These are phyloP conservation scores for Blastobotrys niveus DNA, from an alignment of 1,139 yeast genomes.

Conservation along the genomic window DNA sequence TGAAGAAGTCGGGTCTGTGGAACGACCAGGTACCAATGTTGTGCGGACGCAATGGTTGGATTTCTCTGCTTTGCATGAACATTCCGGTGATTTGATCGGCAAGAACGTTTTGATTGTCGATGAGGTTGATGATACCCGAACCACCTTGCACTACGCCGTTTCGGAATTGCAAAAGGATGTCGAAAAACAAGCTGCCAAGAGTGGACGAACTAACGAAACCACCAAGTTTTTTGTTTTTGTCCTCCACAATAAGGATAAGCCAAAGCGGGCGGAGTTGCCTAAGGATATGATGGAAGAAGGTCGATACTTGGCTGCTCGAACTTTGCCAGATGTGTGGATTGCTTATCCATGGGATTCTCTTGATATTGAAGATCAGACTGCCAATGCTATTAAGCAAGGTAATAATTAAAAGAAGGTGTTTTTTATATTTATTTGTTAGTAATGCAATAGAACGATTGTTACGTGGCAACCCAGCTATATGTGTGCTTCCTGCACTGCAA, in stretches of 20 bases:
- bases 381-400: slow-evolving; percentile 74
- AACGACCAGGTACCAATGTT: slow-evolving; percentile 74
- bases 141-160: slow-evolving; percentile 88
- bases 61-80: slow-evolving; percentile 53
- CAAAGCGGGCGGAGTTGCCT: slow-evolving; percentile 76
- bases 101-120: slow-evolving; percentile 81
- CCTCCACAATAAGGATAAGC: slow-evolving; percentile 85
- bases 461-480: too few relatives aligned
- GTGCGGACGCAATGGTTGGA: slow-evolving; percentile 96
- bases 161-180: slow-evolving; percentile 84
- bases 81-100: slow-evolving; percentile 65
- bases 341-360: slow-evolving; percentile 97
- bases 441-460: too few relatives aligned
- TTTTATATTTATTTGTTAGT: too few relatives aligned
- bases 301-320: slow-evolving; percentile 84
- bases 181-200: slow-evolving; percentile 47
- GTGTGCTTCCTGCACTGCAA: too few relatives aligned
- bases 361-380: slow-evolving; percentile 84
- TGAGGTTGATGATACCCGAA: slow-evolving; percentile 94
- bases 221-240: slow-evolving; percentile 88
- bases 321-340: slow-evolving; percentile 91
- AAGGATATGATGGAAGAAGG: slow-evolving; percentile 56
- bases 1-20: slow-evolving; percentile 70
- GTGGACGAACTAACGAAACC: slow-evolving; percentile 45
- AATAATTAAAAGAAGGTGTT: slow-evolving; percentile 39